phyloP scores from a whole-genome alignment of 768 basidiomycete species.

The Suillus subluteus region DNA sequence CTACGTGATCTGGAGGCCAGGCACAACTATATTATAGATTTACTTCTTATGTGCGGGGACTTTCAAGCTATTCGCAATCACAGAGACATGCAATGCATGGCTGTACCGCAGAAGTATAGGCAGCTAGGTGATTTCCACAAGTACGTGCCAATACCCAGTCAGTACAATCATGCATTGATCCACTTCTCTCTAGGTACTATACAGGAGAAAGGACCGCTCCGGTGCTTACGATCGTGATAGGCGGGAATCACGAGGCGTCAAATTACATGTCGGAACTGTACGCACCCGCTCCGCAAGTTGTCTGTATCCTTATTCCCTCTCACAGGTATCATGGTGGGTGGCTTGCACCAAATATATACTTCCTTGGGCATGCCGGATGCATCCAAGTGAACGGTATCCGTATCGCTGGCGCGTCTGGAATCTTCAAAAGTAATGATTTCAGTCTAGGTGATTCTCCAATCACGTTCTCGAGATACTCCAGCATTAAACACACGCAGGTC shows the following conservation, averaged over 20 bases:
- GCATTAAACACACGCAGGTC: constrained; percentile 47
- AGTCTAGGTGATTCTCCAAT: constrained; percentile 49
- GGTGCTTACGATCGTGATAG: constrained; percentile 89
- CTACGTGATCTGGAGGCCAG: constrained; percentile 63
- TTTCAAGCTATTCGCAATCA: constrained; percentile 91
- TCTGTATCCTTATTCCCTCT: constrained; percentile 14
- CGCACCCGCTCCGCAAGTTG: constrained; percentile 31
- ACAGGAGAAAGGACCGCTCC: constrained; percentile 82
- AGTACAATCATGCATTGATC: background rate
- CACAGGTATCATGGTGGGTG: constrained; percentile 93
- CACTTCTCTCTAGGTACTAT: constrained; percentile 70
- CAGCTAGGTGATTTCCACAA: constrained; percentile 83
- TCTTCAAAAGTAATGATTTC: constrained; percentile 83
- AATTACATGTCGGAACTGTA: constrained; percentile 97
- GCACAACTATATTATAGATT: constrained; percentile 72
- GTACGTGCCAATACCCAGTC: constrained; percentile 38
- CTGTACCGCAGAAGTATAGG: constrained; percentile 89
- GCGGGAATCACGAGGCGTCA: constrained; percentile 97
- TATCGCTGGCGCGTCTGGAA: constrained; percentile 91
- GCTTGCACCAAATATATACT: constrained; percentile 97
- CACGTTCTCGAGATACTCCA: constrained; percentile 4
- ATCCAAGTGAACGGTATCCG: constrained; percentile 86
- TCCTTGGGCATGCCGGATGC: constrained; percentile 89
- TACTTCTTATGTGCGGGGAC: constrained; percentile 94
- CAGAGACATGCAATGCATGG: constrained; percentile 86